Evolutionary conservation across 2,329 filamentous ascomycete species (phyloP).

Genomic region (Amphichorda felina): DNA sequence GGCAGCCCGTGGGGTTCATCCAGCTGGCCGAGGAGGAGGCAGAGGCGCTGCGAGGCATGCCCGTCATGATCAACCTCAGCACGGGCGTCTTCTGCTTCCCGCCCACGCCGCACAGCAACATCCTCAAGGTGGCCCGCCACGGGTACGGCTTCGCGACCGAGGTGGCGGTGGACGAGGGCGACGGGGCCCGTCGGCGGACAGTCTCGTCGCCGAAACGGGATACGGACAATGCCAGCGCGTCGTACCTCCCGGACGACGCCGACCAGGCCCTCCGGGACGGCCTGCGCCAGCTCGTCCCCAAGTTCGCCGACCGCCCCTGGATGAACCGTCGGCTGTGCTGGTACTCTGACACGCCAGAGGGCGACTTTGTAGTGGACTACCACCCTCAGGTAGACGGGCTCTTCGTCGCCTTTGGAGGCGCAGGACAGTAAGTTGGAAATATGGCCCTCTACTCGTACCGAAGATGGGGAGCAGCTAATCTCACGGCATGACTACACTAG

Average conservation of each 20-base stretch:
- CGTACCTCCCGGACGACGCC: constrained; percentile 36
- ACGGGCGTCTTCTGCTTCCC: constrained; percentile 44
- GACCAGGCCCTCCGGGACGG: constrained; percentile 37
- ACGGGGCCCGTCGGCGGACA: constrained; percentile 4
- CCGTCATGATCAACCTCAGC: constrained; percentile 46
- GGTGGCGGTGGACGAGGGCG: constrained; percentile 8
- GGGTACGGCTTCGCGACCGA: constrained; percentile 39
- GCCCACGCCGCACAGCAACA: constrained; percentile 29
- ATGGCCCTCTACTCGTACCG: constrained; percentile 44
- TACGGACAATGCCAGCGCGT: constrained; percentile 24
- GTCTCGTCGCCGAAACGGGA: constrained; percentile 22
- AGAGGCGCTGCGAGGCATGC: constrained; percentile 35
- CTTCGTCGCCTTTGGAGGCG: constrained; percentile 35
- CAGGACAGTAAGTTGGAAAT: constrained; percentile 22
- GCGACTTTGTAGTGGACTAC: constrained; percentile 48
- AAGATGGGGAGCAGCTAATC: constrained; percentile 21
- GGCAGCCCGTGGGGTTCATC: constrained; percentile 55
- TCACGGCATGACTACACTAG: constrained; percentile 21
- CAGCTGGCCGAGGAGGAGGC: constrained; percentile 47
- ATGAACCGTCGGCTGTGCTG: constrained; percentile 42
- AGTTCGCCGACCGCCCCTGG: constrained; percentile 39
- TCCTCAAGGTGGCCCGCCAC: constrained; percentile 50
- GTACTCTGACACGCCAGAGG: constrained; percentile 54
- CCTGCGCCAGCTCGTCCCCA: constrained; percentile 39
- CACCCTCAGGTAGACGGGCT: constrained; percentile 35